A percentile compares a stretch with the other conserved stretches of the same genome.
These are phyloP conservation scores for Tanacetum coccineum DNA, from an alignment of 129 eudicot genomes.

Conservation along the genomic window DNA sequence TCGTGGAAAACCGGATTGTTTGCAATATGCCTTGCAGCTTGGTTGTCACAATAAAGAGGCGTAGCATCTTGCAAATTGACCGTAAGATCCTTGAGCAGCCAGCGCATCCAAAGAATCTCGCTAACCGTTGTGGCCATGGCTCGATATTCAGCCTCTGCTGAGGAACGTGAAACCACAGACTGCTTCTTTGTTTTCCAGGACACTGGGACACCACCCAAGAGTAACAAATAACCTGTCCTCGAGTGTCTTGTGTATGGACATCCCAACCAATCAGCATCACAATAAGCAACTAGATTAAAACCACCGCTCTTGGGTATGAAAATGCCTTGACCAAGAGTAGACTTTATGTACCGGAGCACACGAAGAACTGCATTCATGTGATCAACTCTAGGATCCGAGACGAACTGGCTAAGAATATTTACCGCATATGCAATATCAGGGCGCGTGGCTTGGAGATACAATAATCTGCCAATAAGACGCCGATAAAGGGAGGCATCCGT, in stretches of 20 bases:
- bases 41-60: not conserved
- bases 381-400: not conserved
- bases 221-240: no score
- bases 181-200: no score
- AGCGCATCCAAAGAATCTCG: not conserved
- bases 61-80: not conserved
- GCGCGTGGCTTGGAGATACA: not conserved
- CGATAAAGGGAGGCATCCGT: no score
- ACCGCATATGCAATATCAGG: not conserved
- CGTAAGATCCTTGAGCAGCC: not conserved
- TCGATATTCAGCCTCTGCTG: not conserved
- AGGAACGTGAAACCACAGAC: not conserved
- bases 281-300: not conserved
- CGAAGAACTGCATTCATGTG: not conserved
- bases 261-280: not conserved
- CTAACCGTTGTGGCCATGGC: not conserved
- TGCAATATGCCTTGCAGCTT: not conserved
- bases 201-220: no score
- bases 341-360: not conserved
- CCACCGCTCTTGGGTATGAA: not conserved
- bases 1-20: not conserved
- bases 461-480: not conserved
- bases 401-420: not conserved
- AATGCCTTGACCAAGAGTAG: not conserved
- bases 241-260: not conserved